phyloP scores from a whole-genome alignment of 2,329 filamentous ascomycete species.

The Akanthomyces uredinophilus region DNA sequence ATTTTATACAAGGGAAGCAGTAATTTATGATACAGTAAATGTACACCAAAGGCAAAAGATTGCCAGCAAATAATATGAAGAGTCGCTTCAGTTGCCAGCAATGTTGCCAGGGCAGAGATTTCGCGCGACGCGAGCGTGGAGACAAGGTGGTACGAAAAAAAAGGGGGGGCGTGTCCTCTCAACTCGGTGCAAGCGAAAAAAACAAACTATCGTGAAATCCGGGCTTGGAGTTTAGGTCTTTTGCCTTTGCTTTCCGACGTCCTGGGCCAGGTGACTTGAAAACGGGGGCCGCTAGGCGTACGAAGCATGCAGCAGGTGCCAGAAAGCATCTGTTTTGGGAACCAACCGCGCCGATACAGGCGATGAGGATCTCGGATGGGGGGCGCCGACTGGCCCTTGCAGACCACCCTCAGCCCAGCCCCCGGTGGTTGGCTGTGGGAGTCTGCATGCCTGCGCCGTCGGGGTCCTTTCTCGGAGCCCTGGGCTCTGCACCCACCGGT shows the following conservation, averaged over 20 bases:
- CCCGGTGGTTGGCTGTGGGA: background rate
- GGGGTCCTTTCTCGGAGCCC: background rate
- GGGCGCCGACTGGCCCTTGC: background rate
- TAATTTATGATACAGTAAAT: background rate
- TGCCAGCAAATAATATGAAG: background rate
- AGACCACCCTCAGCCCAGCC: background rate
- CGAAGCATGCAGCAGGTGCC: conserved; percentile 9
- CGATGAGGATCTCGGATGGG: conserved; percentile 13
- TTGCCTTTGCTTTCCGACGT: conserved; percentile 6
- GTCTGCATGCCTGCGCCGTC: background rate
- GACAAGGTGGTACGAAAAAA: background rate
- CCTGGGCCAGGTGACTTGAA: conserved; percentile 10
- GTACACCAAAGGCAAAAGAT: background rate
- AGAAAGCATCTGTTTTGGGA: conserved; percentile 9
- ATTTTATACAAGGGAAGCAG: background rate
- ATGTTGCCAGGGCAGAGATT: background rate
- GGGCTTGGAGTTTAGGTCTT: conserved; percentile 12
- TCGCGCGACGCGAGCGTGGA: background rate
- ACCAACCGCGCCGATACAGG: conserved; percentile 13
- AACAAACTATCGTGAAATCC: conserved; percentile 11
- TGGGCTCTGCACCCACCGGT: background rate
- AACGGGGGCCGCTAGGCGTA: conserved; percentile 1
- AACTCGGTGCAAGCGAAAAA: background rate
- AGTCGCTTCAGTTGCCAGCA: background rate
- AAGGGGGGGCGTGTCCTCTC: background rate